A percentile compares a stretch with the other conserved stretches of the same genome.
These are phyloP conservation scores for Dalechampia spathulata DNA, from an alignment of 441 rosid species.

Conservation along the genomic window DNA sequence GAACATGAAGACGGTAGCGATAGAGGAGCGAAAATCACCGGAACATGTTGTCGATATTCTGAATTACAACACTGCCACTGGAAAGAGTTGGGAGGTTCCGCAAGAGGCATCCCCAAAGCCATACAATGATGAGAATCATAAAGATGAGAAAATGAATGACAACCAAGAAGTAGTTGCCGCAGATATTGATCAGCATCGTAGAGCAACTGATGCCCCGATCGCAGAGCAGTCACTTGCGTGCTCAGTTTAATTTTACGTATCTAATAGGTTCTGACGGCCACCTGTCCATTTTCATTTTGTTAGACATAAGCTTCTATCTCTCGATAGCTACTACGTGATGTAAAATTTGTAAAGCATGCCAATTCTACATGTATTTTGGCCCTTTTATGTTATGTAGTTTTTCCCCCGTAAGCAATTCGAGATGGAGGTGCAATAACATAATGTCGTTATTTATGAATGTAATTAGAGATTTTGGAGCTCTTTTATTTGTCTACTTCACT, in stretches of 20 bases:
- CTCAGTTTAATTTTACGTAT: conserved; percentile 11
- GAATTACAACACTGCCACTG: not conserved
- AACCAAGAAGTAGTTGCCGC: not conserved
- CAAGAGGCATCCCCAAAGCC: conserved; percentile 12
- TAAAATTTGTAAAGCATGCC: conserved; percentile 1
- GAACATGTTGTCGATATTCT: conserved; percentile 26
- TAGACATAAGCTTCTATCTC: not conserved
- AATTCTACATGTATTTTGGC: not conserved
- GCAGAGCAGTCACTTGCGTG: conserved; percentile 9
- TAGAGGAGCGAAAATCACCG: conserved; percentile 14
- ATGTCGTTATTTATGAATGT: too few relatives aligned
- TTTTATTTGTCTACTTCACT: too few relatives aligned
- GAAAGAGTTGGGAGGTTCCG: conserved; percentile 20
- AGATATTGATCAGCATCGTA: not conserved
- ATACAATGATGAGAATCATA: conserved; percentile 12
- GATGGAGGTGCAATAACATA: too few relatives aligned
- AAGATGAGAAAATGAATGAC: conserved; percentile 14
- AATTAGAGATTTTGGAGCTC: too few relatives aligned
- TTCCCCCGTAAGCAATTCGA: too few relatives aligned
- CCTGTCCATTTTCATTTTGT: not conserved
- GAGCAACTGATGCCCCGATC: not conserved
- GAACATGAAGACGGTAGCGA: conserved; percentile 18
- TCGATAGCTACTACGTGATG: not conserved
- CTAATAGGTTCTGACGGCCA: not conserved
- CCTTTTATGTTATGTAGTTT: too few relatives aligned